Percentiles rank a stretch among this genome's conserved stretches.
These are phyloP conservation scores for Pichia paraexigua DNA, from an alignment of 805 yeast species.

Conservation along the genomic window DNA sequence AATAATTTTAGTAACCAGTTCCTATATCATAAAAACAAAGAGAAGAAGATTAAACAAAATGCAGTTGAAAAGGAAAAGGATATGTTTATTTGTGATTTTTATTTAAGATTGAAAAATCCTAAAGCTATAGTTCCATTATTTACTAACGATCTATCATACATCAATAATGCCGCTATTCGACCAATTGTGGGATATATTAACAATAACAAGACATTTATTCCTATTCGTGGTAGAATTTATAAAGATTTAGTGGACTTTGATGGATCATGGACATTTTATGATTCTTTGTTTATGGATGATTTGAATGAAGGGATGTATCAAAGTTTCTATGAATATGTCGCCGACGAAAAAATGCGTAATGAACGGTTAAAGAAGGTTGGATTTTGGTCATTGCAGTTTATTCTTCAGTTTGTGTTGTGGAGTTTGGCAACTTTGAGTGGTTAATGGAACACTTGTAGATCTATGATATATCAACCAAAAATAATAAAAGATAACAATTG, in stretches of 20 bases:
- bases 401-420: slow-evolving; percentile 75
- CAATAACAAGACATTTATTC: slow-evolving; percentile 81
- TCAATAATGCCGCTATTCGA: slow-evolving; percentile 83
- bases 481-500: not conserved
- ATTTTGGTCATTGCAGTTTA: slow-evolving; percentile 83
- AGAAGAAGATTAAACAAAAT: not conserved
- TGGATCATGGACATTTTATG: slow-evolving; percentile 96
- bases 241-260: slow-evolving; percentile 78
- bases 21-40: slow-evolving; percentile 4
- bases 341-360: slow-evolving; percentile 72
- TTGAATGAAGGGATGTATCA: slow-evolving; percentile 83
- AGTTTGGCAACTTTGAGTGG: slow-evolving; percentile 55
- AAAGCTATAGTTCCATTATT: slow-evolving; percentile 85
- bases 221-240: slow-evolving; percentile 72
- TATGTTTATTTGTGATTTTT: slow-evolving; percentile 64
- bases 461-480: too few relatives aligned
- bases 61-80: not conserved
- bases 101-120: slow-evolving; percentile 74
- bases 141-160: slow-evolving; percentile 79
- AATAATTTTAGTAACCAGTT: slow-evolving; percentile 7
- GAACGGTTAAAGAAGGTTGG: slow-evolving; percentile 76
- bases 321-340: slow-evolving; percentile 81
- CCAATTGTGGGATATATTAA: slow-evolving; percentile 96
- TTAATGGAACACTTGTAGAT: not conserved
- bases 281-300: slow-evolving; percentile 85